Conservation (phyloP, 2,329 filamentous ascomycete species). For the Chrysoporthe puriensis region DNA sequence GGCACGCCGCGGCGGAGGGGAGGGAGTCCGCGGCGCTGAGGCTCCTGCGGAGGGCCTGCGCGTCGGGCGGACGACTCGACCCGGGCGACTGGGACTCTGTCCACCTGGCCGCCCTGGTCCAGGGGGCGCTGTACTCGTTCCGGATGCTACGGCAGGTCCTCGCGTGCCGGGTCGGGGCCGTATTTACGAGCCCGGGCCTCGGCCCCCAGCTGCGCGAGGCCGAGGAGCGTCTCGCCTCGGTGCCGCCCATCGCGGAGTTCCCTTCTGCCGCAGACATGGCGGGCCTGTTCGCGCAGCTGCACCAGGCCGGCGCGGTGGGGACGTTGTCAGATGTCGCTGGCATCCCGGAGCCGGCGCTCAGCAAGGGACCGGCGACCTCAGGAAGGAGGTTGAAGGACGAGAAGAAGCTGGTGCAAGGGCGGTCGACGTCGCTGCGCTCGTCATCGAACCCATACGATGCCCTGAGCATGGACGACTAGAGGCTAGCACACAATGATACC, state of each 20-base stretch:
- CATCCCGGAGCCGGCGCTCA: not conserved
- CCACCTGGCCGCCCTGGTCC: conserved; percentile 64
- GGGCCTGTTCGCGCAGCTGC: conserved; percentile 9
- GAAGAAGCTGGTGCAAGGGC: not conserved
- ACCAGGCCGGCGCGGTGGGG: conserved; percentile 1
- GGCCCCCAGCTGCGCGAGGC: conserved; percentile 4
- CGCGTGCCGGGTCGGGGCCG: conserved; percentile 23
- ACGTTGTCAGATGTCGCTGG: conserved; percentile 5
- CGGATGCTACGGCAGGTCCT: conserved; percentile 58
- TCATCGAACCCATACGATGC: conserved; percentile 23
- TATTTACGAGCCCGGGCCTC: conserved; percentile 3
- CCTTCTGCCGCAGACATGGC: conserved; percentile 13
- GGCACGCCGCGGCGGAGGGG: conserved; percentile 37
- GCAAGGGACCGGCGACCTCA: not conserved
- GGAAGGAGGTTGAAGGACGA: not conserved
- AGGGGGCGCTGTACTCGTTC: conserved; percentile 65
- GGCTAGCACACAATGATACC: not conserved
- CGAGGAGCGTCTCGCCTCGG: conserved; percentile 15
- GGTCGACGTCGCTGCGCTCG: not conserved
- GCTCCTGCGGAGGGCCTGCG: conserved; percentile 36
- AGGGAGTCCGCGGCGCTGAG: conserved; percentile 38
- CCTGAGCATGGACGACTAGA: conserved; percentile 5
- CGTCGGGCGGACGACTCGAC: conserved; percentile 37
- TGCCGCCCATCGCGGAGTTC: conserved; percentile 22
- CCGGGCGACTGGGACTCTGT: conserved; percentile 58